Evolutionary conservation across 257 asterid species (phyloP).

Genomic region (Eucommia ulmoides): DNA sequence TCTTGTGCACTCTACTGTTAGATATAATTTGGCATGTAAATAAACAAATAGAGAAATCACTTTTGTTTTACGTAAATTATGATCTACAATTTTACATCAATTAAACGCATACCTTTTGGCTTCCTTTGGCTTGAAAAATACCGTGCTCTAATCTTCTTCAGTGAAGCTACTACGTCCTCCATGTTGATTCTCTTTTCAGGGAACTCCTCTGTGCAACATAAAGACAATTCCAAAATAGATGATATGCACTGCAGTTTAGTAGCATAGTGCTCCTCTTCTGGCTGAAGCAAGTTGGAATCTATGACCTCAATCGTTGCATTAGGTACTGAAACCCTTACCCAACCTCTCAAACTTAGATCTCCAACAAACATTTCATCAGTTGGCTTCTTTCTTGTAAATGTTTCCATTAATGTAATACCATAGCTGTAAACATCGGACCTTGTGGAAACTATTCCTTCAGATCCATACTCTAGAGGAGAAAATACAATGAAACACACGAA

Average conservation of each 20-base stretch:
- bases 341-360: slow-evolving; percentile 6
- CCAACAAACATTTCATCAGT: neutral
- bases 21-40: too few species aligned
- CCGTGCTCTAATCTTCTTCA: slow-evolving; percentile 17
- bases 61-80: too few species aligned
- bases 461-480: neutral
- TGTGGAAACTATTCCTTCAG: neutral
- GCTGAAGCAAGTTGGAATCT: slow-evolving; percentile 9
- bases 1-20: too few species aligned
- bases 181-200: slow-evolving; percentile 17
- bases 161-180: slow-evolving; percentile 7
- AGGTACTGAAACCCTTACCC: slow-evolving; percentile 7
- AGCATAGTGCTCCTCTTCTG: slow-evolving; percentile 1
- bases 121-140: too few species aligned
- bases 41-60: too few species aligned
- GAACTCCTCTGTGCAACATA: slow-evolving; percentile 14
- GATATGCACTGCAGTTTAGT: slow-evolving; percentile 7
- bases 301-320: neutral
- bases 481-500: neutral
- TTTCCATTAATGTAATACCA: neutral
- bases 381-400: neutral
- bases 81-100: too few species aligned
- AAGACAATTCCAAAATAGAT: slow-evolving; percentile 11
- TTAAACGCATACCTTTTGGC: too few species aligned
- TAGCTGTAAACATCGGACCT: neutral